A percentile compares a stretch with the other conserved stretches of the same genome.
Conservation (phyloP, 371 early-diverging fungal genomes). For the Actinomortierella ambigua region DNA sequence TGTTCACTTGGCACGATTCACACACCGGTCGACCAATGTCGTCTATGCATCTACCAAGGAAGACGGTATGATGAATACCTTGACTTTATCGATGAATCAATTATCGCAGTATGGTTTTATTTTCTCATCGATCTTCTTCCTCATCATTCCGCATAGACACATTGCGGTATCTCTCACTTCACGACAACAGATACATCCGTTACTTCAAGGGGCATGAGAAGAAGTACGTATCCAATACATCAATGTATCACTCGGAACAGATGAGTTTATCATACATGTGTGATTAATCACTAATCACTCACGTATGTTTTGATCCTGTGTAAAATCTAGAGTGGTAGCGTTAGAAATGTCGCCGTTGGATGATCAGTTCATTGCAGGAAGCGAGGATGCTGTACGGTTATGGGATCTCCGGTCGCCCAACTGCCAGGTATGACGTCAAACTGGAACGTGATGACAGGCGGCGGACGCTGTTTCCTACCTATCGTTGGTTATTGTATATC, state of each 20-base stretch:
- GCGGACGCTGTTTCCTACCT: too few species aligned
- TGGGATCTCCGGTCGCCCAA: slow-evolving; percentile 79
- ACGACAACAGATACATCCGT: slow-evolving; percentile 90
- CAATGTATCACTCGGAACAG: too few species aligned
- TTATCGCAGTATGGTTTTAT: neutral
- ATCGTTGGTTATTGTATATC: too few species aligned
- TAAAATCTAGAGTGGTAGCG: slow-evolving; percentile 59
- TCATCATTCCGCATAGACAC: slow-evolving; percentile 64
- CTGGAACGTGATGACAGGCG: too few species aligned
- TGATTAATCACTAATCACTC: too few species aligned
- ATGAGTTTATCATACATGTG: too few species aligned
- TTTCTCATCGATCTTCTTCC: neutral
- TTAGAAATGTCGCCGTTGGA: slow-evolving; percentile 82
- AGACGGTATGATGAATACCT: slow-evolving; percentile 64
- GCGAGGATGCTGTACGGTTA: slow-evolving; percentile 76
- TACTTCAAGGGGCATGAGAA: slow-evolving; percentile 90
- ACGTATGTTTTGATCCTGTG: neutral
- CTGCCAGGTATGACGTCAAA: slow-evolving; percentile 71
- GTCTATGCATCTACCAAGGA: slow-evolving; percentile 93
- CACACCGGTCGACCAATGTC: slow-evolving; percentile 75
- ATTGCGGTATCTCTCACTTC: slow-evolving; percentile 87
- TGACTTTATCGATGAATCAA: neutral
- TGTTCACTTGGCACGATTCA: slow-evolving; percentile 82
- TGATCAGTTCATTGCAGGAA: slow-evolving; percentile 77
- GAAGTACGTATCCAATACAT: slow-evolving; percentile 54